These are phyloP conservation scores for Mangifera indica DNA, from an alignment of 345 rosid species.

Conservation along the genomic window DNA sequence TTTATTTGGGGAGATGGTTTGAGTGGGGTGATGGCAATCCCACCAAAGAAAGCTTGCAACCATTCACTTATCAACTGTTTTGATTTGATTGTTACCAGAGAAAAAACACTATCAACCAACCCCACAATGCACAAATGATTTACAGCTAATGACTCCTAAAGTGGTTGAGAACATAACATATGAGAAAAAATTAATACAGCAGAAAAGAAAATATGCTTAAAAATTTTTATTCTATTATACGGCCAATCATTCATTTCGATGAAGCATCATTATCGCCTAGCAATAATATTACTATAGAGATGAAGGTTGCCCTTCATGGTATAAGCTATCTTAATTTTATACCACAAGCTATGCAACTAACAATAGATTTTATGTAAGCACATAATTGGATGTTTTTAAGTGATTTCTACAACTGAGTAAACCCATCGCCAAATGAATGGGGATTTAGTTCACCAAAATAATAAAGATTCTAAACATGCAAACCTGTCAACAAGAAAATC, in stretches of 20 bases:
- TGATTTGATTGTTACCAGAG: neutral
- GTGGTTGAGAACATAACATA: neutral
- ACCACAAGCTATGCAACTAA: neutral
- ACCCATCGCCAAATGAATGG: too few relatives aligned
- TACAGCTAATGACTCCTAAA: neutral
- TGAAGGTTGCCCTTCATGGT: neutral
- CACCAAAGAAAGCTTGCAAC: neutral
- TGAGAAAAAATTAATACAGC: neutral
- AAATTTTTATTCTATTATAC: neutral
- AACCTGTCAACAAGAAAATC: slow-evolving; percentile 93
- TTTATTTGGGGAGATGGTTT: neutral
- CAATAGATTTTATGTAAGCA: neutral
- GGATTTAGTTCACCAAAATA: neutral
- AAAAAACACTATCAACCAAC: neutral
- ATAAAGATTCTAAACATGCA: slow-evolving; percentile 10
- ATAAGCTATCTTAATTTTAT: neutral
- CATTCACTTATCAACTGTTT: neutral
- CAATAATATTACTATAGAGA: neutral
- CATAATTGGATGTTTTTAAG: neutral
- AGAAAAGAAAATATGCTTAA: neutral
- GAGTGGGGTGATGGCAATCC: neutral
- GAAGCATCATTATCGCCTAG: neutral
- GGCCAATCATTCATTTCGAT: neutral
- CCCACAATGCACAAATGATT: neutral
- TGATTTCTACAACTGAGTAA: too few relatives aligned